Conservation (phyloP, 768 basidiomycete genomes). For the Rhizopogon vinicolor region DNA sequence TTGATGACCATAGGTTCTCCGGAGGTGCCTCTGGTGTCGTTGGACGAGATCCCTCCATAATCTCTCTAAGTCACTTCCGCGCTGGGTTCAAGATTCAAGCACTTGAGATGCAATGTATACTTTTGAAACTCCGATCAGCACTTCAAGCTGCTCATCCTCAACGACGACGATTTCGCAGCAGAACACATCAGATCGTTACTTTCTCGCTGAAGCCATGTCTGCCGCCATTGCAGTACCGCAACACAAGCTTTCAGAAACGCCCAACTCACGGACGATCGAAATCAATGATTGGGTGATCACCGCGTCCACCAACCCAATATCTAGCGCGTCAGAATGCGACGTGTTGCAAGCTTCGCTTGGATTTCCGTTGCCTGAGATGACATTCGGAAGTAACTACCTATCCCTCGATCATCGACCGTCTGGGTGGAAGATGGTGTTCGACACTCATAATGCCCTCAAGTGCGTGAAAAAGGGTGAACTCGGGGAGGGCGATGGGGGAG, state of each 20-base stretch:
- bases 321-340: slow-evolving; percentile 73
- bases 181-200: slow-evolving; percentile 3
- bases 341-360: slow-evolving; percentile 57
- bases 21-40: slow-evolving; percentile 73
- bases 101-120: background rate
- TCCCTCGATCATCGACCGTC: slow-evolving; percentile 59
- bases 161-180: slow-evolving; percentile 3
- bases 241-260: slow-evolving; percentile 65
- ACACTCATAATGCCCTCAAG: slow-evolving; percentile 60
- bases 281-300: slow-evolving; percentile 67
- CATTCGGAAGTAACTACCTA: slow-evolving; percentile 83
- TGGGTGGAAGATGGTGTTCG: slow-evolving; percentile 64
- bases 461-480: slow-evolving; percentile 75
- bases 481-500: slow-evolving; percentile 79
- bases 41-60: slow-evolving; percentile 46
- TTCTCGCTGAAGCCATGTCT: slow-evolving; percentile 28
- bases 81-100: background rate
- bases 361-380: slow-evolving; percentile 94
- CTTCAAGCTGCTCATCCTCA: slow-evolving; percentile 3
- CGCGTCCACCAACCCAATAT: slow-evolving; percentile 72
- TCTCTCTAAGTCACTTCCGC: background rate
- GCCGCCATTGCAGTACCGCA: slow-evolving; percentile 45
- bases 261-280: slow-evolving; percentile 64
- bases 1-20: slow-evolving; percentile 88
- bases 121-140: slow-evolving; percentile 22